Base-by-base conservation (phyloP, 352 stramenopile genomes). In the Saprolegnia parasitica region DNA sequence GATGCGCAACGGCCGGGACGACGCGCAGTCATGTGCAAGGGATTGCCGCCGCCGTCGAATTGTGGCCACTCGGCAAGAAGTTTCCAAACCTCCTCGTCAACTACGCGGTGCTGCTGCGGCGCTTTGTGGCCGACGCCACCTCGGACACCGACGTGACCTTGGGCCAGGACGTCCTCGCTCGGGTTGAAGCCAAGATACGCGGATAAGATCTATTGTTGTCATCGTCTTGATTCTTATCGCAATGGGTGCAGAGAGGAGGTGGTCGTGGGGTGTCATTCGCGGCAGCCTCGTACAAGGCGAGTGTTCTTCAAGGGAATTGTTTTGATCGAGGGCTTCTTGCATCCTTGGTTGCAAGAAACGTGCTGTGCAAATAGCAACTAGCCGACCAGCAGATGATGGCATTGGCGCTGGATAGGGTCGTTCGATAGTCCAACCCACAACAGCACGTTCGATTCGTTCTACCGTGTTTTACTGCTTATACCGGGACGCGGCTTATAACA, bases 71-170 rank as follows among this genome's bases (percentile, higher is more conserved):
- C 11, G 52, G 52, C 52, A 60, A 60, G 20, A 16, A 4, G 35
- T 60, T 21, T 9, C 52, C 52, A 18, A 60, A 60, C 35, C 24
- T 60, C 13, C 52, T 60, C 11, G 52, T 60, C 52, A 60, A 60
- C 35, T 60, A 60, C 11, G 52, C 52, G 3, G 52, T 60, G 24
- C 35, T 60, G 13, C 52, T 60, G 24, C 52, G 52, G 24, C 52
- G 52, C 24, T 60, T 60, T 40, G 42, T 49, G 3, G 42, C 42
- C 3, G 42, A 49, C 13, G 42, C 42, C 29, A 35, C 29, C 42
- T 49, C 42, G 13, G 42, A 49, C 13, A 11, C 42, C 3, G 42
- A 49, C 13, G 42, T 15, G 11, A 8, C 42, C 3, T 15, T n/a
- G 11, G 42, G 42, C 13, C 42, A n/a, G 13, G 42, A 49, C 42